Evolutionary conservation across 306 rosid species (phyloP).

Genomic region (Ammopiptanthus mongolicus): DNA sequence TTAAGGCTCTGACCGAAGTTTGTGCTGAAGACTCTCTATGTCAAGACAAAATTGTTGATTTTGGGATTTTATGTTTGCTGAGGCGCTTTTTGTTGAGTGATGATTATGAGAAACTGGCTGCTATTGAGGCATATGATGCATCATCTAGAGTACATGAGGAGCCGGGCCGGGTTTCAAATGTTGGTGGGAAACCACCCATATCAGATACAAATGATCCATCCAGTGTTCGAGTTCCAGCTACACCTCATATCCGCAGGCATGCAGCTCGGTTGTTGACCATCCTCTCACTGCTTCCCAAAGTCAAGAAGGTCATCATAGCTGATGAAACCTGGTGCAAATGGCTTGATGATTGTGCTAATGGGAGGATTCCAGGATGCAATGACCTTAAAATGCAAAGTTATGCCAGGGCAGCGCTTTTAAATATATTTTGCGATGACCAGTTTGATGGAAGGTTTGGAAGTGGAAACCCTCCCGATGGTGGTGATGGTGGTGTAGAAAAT

Average conservation of each 20-base stretch:
- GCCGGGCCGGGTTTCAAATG: conserved; percentile 47
- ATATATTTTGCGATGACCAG: conserved; percentile 53
- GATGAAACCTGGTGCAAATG: conserved; percentile 74
- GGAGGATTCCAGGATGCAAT: conserved; percentile 80
- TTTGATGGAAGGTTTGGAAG: conserved; percentile 31
- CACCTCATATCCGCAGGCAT: conserved; percentile 93
- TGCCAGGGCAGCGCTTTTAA: conserved; percentile 75
- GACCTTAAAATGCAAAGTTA: conserved; percentile 84
- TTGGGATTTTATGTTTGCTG: conserved; percentile 73
- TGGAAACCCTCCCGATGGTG: conserved; percentile 32
- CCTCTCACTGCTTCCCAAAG: conserved; percentile 75
- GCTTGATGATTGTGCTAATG: conserved; percentile 93
- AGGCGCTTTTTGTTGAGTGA: conserved; percentile 78
- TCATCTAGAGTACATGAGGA: conserved; percentile 72
- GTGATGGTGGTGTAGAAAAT: conserved; percentile 29
- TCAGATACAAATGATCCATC: conserved; percentile 50
- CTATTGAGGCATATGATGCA: conserved; percentile 86
- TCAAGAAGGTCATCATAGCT: conserved; percentile 56
- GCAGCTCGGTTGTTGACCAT: conserved; percentile 85
- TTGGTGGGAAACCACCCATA: conserved; percentile 32
- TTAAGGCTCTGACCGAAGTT: conserved; percentile 82
- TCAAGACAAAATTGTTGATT: conserved; percentile 60
- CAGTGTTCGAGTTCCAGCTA: conserved; percentile 85
- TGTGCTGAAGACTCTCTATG: conserved; percentile 56
- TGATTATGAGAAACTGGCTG: conserved; percentile 93